Percentiles rank a stretch among this genome's conserved stretches.
Evolutionary conservation across 2,329 filamentous ascomycete genomes (phyloP).

Genomic region (Trichoderma oligosporum): DNA sequence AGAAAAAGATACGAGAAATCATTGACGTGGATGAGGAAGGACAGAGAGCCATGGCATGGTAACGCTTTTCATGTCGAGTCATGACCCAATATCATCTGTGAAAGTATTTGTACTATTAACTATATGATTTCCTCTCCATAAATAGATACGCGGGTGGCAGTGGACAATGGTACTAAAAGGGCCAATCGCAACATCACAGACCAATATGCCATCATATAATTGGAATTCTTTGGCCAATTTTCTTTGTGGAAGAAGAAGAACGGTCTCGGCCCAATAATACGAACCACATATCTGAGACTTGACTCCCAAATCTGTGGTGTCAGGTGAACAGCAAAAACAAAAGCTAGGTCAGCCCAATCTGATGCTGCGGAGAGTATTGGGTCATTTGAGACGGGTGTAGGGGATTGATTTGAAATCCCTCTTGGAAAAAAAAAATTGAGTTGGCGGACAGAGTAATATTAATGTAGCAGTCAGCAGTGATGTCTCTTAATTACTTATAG

Average conservation of each 20-base stretch:
- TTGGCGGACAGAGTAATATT: no score
- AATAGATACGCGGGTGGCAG: neutral
- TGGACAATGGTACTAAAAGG: neutral
- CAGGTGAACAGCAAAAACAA: no score
- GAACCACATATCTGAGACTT: neutral
- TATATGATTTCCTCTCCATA: constrained; percentile 12
- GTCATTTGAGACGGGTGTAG: no score
- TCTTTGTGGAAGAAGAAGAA: no score
- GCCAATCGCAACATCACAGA: neutral
- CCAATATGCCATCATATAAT: neutral
- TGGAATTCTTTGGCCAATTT: neutral
- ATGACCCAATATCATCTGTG: neutral
- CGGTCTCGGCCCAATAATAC: neutral
- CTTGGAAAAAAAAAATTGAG: no score
- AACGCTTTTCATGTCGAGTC: constrained; percentile 34
- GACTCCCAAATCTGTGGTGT: no score
- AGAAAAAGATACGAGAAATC: no score
- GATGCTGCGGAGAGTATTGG: no score
- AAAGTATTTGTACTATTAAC: constrained; percentile 11
- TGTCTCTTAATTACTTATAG: no score
- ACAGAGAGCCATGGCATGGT: constrained; percentile 44
- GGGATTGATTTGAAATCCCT: no score
- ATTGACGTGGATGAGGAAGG: constrained; percentile 48
- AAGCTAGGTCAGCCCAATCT: no score
- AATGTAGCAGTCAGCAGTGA: no score